Base-by-base conservation (phyloP, 2,329 filamentous ascomycete species). In the Onygenales sp. region DNA sequence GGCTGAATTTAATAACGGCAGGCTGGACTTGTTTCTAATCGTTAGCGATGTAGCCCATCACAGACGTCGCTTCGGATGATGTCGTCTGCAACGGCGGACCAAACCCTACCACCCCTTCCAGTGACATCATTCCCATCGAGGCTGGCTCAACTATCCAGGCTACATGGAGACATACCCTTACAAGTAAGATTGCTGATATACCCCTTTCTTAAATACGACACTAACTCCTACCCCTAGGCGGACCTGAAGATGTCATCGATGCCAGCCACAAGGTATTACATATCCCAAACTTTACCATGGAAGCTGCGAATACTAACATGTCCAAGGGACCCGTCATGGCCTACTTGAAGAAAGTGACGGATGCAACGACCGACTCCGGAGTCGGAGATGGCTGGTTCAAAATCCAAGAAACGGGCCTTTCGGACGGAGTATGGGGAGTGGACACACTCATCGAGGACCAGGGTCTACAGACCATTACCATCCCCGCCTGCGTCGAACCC, bases 31-130 rank as follows among this genome's bases (percentile, higher is more conserved):
- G 9, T 11, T 47, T 10, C 31, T 47, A 27, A 47, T 34, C 14
- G 27, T 47, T 31, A 27, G 17, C 21, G n/a, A 46, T 13, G n/a
- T 32, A 64, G 56, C 78, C 78, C 52, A 76, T 81, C 62, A 73
- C 69, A n/a, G 74, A 83, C 61, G 78, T 81, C 7, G 74, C 69
- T 31, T 78, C 75, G 52, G 72, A 77, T 61, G 73, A 77, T 55
- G 66, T 83, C 40, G 79, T 77, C 34, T 83, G 79, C 70, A 82
- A 82, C 61, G 77, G 78, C 34, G 70, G 73, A n/a, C 74, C 75
- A 2, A 81, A 82, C 65, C 76, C 77, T 6, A 79, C 52, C 6
- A 42, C 48, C 13, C 42, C 33, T 6, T 49, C 40, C 13, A 27
- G 10, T 31, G 40, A 52, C 13, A 44, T 52, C 14, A 52, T 52